Evolutionary conservation across 139 green algal genomes (phyloP).

Genomic region (Monoraphidium neglectum): DNA sequence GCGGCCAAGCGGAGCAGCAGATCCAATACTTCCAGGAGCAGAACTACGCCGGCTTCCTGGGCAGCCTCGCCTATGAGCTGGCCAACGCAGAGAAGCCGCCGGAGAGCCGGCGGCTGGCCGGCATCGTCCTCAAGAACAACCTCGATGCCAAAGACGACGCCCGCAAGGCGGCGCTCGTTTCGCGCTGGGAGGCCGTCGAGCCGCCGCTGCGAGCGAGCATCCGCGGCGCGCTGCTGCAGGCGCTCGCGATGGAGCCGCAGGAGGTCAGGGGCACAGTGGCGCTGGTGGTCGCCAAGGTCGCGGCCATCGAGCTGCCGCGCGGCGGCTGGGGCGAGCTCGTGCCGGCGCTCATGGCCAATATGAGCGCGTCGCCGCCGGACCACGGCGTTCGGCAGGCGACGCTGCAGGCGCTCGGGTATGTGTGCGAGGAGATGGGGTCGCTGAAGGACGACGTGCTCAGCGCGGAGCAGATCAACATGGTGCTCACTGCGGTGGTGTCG

Average conservation of each 20-base stretch:
- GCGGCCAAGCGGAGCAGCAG: slow-evolving; percentile 80
- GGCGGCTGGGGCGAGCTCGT: slow-evolving; percentile 90
- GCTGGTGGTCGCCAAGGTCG: slow-evolving; percentile 94
- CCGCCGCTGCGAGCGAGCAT: slow-evolving; percentile 72
- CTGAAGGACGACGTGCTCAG: slow-evolving; percentile 81
- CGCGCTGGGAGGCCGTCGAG: slow-evolving; percentile 76
- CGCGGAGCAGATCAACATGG: slow-evolving; percentile 90
- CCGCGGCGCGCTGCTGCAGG: slow-evolving; percentile 73
- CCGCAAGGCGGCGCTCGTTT: slow-evolving; percentile 61
- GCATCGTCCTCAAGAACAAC: slow-evolving; percentile 96
- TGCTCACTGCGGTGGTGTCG: slow-evolving; percentile 94
- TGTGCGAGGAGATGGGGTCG: slow-evolving; percentile 94
- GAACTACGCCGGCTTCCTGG: slow-evolving; percentile 78
- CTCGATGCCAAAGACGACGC: slow-evolving; percentile 88
- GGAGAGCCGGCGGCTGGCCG: slow-evolving; percentile 81
- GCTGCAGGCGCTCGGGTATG: slow-evolving; percentile 91
- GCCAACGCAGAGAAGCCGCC: slow-evolving; percentile 70
- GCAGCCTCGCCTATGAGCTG: slow-evolving; percentile 78
- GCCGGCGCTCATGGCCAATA: slow-evolving; percentile 67
- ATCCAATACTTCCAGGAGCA: slow-evolving; percentile 78
- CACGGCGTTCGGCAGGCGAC: slow-evolving; percentile 70
- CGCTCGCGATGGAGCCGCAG: slow-evolving; percentile 65
- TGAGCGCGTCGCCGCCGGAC: slow-evolving; percentile 44
- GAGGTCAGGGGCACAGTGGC: slow-evolving; percentile 71
- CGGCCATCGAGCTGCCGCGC: slow-evolving; percentile 87